Evolutionary conservation across 1,284 basidiomycete species (phyloP), one percentile per base, ranked within the genome.

Genomic region (Flammula alnicola): DNA sequence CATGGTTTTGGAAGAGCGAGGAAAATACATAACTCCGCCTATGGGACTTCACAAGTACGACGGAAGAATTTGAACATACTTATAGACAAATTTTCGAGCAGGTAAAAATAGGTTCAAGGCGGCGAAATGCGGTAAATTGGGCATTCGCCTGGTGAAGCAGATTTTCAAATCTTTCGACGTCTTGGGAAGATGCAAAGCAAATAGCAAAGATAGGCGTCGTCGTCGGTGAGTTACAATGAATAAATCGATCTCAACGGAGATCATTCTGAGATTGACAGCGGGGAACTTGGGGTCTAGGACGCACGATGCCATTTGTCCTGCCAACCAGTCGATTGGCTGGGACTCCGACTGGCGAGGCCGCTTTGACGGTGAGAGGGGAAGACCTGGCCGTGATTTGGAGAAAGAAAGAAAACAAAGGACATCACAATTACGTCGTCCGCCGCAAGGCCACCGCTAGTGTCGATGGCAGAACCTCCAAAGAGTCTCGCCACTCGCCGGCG

Each of bases 231-330:
- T n/a, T n/a, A n/a, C n/a, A n/a, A n/a, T n/a, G n/a, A n/a, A n/a
- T n/a, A n/a, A 5, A 11, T 12, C 10, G 31, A 47, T 29, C 36
- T 45, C 31, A 33, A 14, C 6, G 40, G 16, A 5, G 5, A 36
- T 25, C 26, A 26, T 46, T 16, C 43, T 16, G 42, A 4, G 22
- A 43, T 32, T 57, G 47, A 50, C 49, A 54, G 44, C 55, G 55
- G 55, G 44, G 49, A 57, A 50, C 52, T 57, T 30, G 46, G 32
- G 33, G 22, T 32, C 42, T 42, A 31, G 33, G 30, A 48, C n/a
- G 35, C n/a, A 41, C 26, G 30, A 25, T 36, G 14, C 40, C 20
- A 45, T 46, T 49, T 40, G 16, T 17, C 17, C 25, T 47, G 47
- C 22, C 33, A 46, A 22, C 14, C 42, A 31, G 30, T 30, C n/a